Evolutionary conservation across 1,284 basidiomycete genomes (phyloP), one percentile per base, ranked within the genome.

Genomic region (Fomitopsis palustris): DNA sequence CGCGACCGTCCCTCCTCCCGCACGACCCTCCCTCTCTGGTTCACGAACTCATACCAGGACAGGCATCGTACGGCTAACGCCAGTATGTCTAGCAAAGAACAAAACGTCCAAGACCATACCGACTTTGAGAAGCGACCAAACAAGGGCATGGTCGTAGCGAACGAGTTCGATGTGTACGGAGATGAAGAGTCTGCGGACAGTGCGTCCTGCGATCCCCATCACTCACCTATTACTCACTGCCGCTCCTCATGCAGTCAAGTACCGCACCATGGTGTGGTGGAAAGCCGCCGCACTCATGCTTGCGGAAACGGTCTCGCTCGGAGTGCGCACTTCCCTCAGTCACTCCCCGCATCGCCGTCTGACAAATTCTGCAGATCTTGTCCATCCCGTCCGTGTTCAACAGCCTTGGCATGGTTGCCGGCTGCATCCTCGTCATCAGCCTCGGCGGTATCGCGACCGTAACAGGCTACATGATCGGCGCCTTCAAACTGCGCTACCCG

Each of bases 201-300:
- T 68, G 56, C 53, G 67, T 59, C 33, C 47, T 12, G 27, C 17
- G 37, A 37, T 35, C 17, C 6, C 2, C n/a, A 37, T 41, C 23
- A 25, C n/a, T 39, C 16, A 14, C 12, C 51, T 5, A 27, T 14
- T 41, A 3, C 29, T 6, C 27, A 27, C 17, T 23, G 23, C 9
- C 5, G 5, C 31, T 27, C 14, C 10, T 29, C n/a, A 37, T 39
- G 12, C 31, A 72, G 71, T 73, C 63, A 65, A 72, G 59, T 73
- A 73, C 61, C 65, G 69, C n/a, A 73, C 71, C 3, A 72, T 73
- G 70, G 69, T 66, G 25, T 73, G 71, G 71, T 71, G 69, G 71
- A 73, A 73, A 62, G 69, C 69, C 6, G 71, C 71, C 14, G 71
- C 71, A 5, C 61, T 73, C 23, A 73, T 73, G 71, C 66, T 73